Base-by-base conservation (phyloP, 352 stramenopile genomes). In the Phytophthora pini region DNA sequence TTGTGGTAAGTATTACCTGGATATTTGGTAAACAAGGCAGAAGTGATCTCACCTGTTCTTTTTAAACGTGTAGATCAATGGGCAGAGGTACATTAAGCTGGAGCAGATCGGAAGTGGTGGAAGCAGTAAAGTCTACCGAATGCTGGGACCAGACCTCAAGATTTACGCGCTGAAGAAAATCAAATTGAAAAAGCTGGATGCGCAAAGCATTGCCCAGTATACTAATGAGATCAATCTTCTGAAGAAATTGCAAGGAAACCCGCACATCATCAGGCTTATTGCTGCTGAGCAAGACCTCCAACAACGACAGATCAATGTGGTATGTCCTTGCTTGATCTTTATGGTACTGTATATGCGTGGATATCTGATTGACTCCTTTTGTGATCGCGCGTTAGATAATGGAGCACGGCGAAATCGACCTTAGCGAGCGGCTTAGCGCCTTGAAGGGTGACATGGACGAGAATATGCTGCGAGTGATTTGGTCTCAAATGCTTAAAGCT, bases 151-250 rank as follows among this genome's bases (percentile, higher is more conserved):
- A 7, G 90, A 98, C 60, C 87, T 95, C 46, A 90, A 97, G 38
- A 97, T 99, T 26, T 95, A 99, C 34, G 97, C 97, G n/a, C 84
- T 99, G 13, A 99, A 99, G 74, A 97, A 97, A 64, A 98, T 99
- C 40, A 98, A 98, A 61, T 79, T 99, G 26, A 92, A 96, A 66
- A 88, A 90, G 15, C 77, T 98, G 51, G 96, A 98, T 43, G 81
- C 82, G 24, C 81, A 87, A 52, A 93, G 85, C 20, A 92, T 99
- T 43, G 93, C 96, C 53, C 95, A 97, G 57, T 99, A 98, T 68
- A 93, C 94, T 20, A 99, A 99, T 64, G 97, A 99, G 77, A 99
- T 99, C 61, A 82, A 95, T 20, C 70, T 99, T 10, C 74, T 99
- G 24, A 79, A 97, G 79, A 72, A 79, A 7, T 76, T 99, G 12